Evolutionary conservation across 2,329 filamentous ascomycete species (phyloP).

Genomic region (Pseudocercospora crystallina): DNA sequence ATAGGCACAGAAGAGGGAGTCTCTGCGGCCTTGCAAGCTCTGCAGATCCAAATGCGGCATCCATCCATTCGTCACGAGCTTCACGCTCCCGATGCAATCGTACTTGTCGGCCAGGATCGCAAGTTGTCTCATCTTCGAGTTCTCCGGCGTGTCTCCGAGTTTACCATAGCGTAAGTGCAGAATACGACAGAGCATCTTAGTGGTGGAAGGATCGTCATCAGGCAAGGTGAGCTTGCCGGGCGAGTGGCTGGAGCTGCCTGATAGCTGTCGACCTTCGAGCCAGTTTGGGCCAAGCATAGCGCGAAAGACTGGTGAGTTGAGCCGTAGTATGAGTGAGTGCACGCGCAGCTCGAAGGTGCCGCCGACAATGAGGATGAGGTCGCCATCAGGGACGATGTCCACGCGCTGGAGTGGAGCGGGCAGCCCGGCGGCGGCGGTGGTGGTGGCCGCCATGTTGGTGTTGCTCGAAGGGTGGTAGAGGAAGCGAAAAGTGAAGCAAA

Average conservation of each 20-base stretch:
- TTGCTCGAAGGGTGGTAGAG: no score
- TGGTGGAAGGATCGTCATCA: neutral
- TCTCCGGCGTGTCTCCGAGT: no score
- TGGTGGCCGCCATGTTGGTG: no score
- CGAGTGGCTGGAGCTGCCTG: neutral
- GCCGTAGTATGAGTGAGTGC: constrained; percentile 2
- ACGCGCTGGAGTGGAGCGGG: neutral
- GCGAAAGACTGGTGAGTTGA: constrained; percentile 10
- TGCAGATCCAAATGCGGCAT: no score
- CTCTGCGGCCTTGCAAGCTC: no score
- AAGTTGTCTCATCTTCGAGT: no score
- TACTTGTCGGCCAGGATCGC: no score
- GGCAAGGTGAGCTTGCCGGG: neutral
- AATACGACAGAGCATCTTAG: neutral
- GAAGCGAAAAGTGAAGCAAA: no score
- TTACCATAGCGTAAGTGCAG: neutral
- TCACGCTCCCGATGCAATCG: no score
- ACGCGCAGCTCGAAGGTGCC: constrained; percentile 7
- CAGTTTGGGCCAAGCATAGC: constrained; percentile 12
- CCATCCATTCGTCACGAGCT: no score
- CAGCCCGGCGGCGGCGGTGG: no score
- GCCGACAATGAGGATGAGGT: constrained; percentile 2
- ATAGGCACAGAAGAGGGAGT: no score
- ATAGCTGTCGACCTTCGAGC: neutral
- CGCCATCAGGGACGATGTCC: constrained; percentile 4